Percentiles rank a stretch among this genome's conserved stretches.
These are phyloP conservation scores for Leishmania mexicana DNA, from an alignment of 208 protist species.

Conservation along the genomic window DNA sequence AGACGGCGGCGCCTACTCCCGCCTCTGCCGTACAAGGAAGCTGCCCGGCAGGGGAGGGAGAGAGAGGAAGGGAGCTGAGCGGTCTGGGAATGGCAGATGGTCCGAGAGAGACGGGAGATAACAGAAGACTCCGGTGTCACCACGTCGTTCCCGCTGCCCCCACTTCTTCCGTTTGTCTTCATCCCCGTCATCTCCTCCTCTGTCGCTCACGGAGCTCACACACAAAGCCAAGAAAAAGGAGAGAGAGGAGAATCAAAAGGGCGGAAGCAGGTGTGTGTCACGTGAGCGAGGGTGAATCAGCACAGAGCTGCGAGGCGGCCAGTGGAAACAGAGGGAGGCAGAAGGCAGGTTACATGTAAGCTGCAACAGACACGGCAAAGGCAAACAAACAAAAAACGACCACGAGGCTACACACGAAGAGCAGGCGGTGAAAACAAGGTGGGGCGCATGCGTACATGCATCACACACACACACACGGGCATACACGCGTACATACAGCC, in stretches of 20 bases:
- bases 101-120: neutral
- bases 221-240: constrained; percentile 18
- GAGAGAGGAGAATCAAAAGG: neutral
- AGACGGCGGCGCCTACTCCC: neutral
- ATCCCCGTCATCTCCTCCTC: neutral
- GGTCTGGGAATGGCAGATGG: neutral
- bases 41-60: neutral
- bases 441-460: too few relatives aligned
- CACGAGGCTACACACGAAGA: too few relatives aligned
- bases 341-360: neutral
- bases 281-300: neutral
- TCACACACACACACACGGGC: neutral
- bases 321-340: constrained; percentile 9
- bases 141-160: neutral
- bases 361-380: neutral
- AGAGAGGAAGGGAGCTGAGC: neutral
- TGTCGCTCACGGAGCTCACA: constrained; percentile 10
- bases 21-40: neutral
- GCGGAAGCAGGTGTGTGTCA: neutral
- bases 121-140: neutral
- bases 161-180: neutral
- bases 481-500: neutral
- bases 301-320: neutral
- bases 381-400: neutral
- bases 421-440: too few relatives aligned